A percentile compares a stretch with the other conserved stretches of the same genome.
Conservation (phyloP, 2,329 filamentous ascomycete genomes). For the Apiospora marii region DNA sequence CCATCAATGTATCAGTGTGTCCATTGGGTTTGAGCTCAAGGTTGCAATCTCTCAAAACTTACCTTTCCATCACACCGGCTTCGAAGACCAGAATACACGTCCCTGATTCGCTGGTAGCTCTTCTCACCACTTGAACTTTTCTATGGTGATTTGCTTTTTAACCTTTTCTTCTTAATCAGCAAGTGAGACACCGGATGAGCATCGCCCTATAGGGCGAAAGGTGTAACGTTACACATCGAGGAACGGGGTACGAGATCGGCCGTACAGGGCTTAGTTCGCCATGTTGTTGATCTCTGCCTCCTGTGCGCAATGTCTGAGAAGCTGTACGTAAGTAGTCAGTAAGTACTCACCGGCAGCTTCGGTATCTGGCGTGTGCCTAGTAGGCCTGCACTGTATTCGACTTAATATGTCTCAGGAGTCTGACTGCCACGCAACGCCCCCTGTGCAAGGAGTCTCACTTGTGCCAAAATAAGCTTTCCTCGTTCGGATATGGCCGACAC, state of each 20-base stretch:
- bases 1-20: background rate
- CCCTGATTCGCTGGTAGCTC: background rate
- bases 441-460: background rate
- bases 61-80: background rate
- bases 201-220: background rate
- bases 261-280: constrained; percentile 1
- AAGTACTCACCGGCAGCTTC: background rate
- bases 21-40: background rate
- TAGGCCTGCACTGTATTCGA: background rate
- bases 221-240: background rate
- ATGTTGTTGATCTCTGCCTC: background rate
- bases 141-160: background rate
- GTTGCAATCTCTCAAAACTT: background rate
- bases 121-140: background rate
- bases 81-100: background rate
- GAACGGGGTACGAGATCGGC: background rate
- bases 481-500: background rate
- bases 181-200: background rate
- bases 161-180: background rate
- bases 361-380: background rate
- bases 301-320: background rate
- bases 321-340: background rate
- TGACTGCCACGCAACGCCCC: background rate
- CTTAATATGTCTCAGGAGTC: background rate
- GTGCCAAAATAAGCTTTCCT: background rate